Conservation (phyloP, 257 asterid genomes). For the Salvia splendens region DNA sequence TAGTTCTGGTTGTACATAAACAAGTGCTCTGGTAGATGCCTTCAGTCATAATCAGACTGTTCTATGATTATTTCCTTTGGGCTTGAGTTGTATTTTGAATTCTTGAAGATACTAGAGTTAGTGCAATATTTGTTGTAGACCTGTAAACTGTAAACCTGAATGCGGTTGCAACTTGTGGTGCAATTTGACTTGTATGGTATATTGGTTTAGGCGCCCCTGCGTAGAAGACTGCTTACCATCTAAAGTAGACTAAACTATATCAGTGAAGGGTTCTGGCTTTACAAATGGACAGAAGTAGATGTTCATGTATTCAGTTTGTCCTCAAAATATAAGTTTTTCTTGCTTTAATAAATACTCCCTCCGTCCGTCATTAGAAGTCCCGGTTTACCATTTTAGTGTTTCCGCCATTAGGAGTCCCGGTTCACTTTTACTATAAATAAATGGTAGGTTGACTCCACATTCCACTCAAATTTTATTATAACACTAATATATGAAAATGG, state of each 20-base stretch:
- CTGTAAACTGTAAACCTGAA: background rate
- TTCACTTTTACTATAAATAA: no score
- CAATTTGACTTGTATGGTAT: background rate
- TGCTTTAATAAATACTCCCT: background rate
- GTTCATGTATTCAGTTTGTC: background rate
- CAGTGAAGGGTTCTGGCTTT: background rate
- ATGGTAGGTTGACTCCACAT: no score
- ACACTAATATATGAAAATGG: no score
- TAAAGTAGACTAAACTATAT: background rate
- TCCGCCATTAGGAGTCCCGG: no score
- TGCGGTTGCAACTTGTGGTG: background rate
- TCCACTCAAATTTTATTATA: no score
- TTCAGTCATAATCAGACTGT: background rate
- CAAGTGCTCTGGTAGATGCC: background rate
- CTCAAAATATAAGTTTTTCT: background rate
- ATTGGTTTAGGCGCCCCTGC: background rate
- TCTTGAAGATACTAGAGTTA: conserved; percentile 6
- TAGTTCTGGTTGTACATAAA: background rate
- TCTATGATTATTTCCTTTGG: background rate
- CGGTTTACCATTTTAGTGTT: no score
- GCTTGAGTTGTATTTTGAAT: background rate
- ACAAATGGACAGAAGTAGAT: background rate
- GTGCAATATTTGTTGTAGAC: background rate
- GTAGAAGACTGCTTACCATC: conserved; percentile 5
- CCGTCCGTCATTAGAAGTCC: no score